phyloP scores from a whole-genome alignment of 352 stramenopile genomes.

The Globisporangium paddicum region DNA sequence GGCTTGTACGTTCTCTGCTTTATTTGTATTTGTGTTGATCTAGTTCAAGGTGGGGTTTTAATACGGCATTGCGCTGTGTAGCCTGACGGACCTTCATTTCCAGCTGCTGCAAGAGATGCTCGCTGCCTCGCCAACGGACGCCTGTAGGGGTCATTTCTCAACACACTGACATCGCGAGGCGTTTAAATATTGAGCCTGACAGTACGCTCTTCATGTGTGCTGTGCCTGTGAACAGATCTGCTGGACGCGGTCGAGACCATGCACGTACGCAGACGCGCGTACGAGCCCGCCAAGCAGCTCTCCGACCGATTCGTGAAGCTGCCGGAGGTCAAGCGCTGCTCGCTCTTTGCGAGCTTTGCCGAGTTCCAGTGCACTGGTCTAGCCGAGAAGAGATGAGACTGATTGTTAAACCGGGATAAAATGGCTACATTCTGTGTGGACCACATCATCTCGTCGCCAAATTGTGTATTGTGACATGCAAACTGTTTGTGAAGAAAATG shows the following conservation, averaged over 20 bases:
- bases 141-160: slow-evolving; percentile 18
- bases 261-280: slow-evolving; percentile 34
- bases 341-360: slow-evolving; percentile 26
- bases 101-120: slow-evolving; percentile 36
- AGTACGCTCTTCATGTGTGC: neutral
- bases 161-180: too few species aligned
- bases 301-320: slow-evolving; percentile 28
- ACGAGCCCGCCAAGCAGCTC: slow-evolving; percentile 23
- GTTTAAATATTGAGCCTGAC: neutral
- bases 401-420: neutral
- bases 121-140: slow-evolving; percentile 19
- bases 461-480: neutral
- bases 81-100: slow-evolving; percentile 39
- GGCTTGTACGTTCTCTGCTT: slow-evolving; percentile 25
- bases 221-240: slow-evolving; percentile 21
- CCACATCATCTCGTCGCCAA: neutral
- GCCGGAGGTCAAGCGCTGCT: slow-evolving; percentile 21
- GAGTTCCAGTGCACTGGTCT: slow-evolving; percentile 17
- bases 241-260: slow-evolving; percentile 42
- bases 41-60: neutral
- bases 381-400: neutral
- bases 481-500: neutral
- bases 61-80: neutral
- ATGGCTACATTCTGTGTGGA: neutral
- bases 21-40: neutral